A percentile compares a stretch with the other conserved stretches of the same genome.
Conservation (phyloP, 208 protist species). For the Phytomonas francai region DNA sequence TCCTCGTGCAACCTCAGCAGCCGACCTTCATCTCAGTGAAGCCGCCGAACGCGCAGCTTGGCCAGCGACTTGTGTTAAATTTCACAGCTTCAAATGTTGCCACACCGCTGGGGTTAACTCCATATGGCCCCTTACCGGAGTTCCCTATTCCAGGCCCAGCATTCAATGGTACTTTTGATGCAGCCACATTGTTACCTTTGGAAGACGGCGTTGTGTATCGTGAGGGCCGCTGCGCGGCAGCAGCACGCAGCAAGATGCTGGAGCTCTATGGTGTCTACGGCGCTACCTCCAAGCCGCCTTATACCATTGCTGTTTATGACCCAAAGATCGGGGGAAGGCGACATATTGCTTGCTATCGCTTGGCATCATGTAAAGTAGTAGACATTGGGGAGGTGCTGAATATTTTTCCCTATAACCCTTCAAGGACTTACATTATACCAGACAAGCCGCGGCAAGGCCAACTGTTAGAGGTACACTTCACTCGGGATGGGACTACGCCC, state of each 20-base stretch:
- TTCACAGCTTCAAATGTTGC: slow-evolving; percentile 19
- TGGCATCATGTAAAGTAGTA: slow-evolving; percentile 50
- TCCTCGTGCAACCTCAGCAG: slow-evolving; percentile 36
- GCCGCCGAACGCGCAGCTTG: slow-evolving; percentile 31
- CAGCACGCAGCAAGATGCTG: neutral
- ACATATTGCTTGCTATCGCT: slow-evolving; percentile 68
- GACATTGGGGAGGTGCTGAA: slow-evolving; percentile 44
- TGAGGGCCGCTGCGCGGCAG: slow-evolving; percentile 4
- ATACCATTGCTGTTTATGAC: slow-evolving; percentile 63
- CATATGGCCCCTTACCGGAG: slow-evolving; percentile 34
- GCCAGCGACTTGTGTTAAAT: slow-evolving; percentile 59
- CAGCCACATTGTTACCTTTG: slow-evolving; percentile 12
- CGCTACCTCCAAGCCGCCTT: slow-evolving; percentile 16
- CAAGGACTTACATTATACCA: slow-evolving; percentile 21
- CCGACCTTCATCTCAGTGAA: slow-evolving; percentile 17
- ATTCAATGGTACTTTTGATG: slow-evolving; percentile 72
- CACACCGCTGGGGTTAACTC: slow-evolving; percentile 17
- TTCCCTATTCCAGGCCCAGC: slow-evolving; percentile 42
- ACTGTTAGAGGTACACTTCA: slow-evolving; percentile 55
- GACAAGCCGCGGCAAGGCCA: slow-evolving; percentile 57
- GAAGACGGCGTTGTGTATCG: slow-evolving; percentile 17
- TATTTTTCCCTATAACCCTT: slow-evolving; percentile 57
- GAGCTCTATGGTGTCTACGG: slow-evolving; percentile 28
- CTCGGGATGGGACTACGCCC: slow-evolving; percentile 29
- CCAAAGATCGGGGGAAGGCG: slow-evolving; percentile 20